phyloP scores from a whole-genome alignment of 169 alveolate species.

The Babesia bigemina region DNA sequence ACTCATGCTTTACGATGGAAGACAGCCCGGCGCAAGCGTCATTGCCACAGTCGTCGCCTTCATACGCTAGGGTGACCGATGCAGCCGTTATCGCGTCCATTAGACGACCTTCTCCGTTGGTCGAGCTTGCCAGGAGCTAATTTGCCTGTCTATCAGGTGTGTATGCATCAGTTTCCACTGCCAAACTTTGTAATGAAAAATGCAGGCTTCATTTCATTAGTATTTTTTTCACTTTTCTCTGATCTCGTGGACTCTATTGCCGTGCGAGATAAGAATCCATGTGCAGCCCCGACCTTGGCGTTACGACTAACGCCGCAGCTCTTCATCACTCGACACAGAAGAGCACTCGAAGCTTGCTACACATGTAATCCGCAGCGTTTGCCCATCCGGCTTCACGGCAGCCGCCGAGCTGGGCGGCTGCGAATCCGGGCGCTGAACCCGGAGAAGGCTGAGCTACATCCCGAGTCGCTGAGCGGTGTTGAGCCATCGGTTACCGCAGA shows the following conservation, averaged over 20 bases:
- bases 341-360: background rate
- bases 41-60: background rate
- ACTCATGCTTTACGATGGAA: slow-evolving; percentile 10
- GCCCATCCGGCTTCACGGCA: background rate
- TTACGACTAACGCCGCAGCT: background rate
- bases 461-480: slow-evolving; percentile 38
- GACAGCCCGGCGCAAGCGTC: slow-evolving; percentile 13
- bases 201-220: slow-evolving; percentile 11
- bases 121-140: background rate
- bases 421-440: slow-evolving; percentile 40
- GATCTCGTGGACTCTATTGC: slow-evolving; percentile 12
- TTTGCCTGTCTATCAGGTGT: background rate
- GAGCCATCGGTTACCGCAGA: slow-evolving; percentile 44
- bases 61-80: slow-evolving; percentile 7
- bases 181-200: slow-evolving; percentile 46
- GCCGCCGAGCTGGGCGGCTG: background rate
- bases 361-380: no score
- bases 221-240: background rate
- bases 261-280: slow-evolving; percentile 3
- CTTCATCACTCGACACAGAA: background rate
- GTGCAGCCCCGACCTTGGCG: background rate
- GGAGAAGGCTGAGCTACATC: slow-evolving; percentile 65
- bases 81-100: background rate
- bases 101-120: background rate
- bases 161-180: background rate